Evolutionary conservation across 768 basidiomycete genomes (phyloP), one percentile per base, ranked within the genome.

Genomic region (Russula emetica): DNA sequence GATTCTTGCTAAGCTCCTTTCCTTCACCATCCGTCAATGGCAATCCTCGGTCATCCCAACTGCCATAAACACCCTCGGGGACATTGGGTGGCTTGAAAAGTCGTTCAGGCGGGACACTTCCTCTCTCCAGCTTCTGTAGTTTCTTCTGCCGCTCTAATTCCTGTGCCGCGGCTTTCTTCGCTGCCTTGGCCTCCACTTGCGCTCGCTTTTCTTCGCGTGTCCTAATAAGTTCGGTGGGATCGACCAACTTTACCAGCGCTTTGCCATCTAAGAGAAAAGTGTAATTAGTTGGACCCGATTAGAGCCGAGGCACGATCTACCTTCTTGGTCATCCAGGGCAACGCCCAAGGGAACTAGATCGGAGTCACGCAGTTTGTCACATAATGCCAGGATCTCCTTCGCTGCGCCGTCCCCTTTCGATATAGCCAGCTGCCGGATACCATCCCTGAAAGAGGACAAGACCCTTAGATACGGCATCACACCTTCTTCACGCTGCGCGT

Each of bases 281-380:
- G 24, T 49, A 58, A 34, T 52, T 24, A 60, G 51, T 47, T 58
- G 22, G 24, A 65, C 53, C 47, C 38, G 56, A 51, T 63, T 49
- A 58, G 36, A 52, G 58, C 40, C 42, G 32, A 34, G 53, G 45
- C 6, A 52, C 28, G 50, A 78, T 56, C 66, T 65, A 87, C 94
- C 94, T 80, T 95, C 93, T 77, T 94, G 92, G 77, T 99, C 97
- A 72, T 98, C 97, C 38, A 99, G 78, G 9, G 94, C 94, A 7
- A 99, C 92, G 9, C 97, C 97, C 55, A 98, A 79, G n/a, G 94
- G 88, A 49, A 95, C 87, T 49, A 98, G 78, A 71, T 97, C 95
- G 38, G 83, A 78, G 72, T 98, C 96, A 18, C 97, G 85, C 64
- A 99, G 81, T 67, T 84, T 86, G 77, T 99, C 97, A 70, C 87